Evolutionary conservation across 1,284 basidiomycete genomes (phyloP), one percentile per base, ranked within the genome.

Genomic region (Leccinum cinnamomeum): DNA sequence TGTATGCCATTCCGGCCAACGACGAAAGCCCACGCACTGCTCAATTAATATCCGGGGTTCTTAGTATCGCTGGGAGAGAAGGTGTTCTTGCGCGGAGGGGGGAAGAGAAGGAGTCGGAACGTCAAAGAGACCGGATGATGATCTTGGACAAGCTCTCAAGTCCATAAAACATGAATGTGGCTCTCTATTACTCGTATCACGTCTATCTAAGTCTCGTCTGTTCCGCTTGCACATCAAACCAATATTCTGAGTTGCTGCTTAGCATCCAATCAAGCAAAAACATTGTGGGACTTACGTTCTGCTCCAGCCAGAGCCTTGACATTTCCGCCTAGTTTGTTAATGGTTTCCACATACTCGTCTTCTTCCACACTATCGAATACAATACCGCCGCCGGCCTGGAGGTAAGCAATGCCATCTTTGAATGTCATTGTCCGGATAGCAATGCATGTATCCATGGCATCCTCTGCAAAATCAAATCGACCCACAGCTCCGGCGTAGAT

Each of bases 341-440:
- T 82, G 25, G 96, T 99, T 78, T 99, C 97, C 4, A 91, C 76
- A 71, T 96, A 98, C 76, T 99, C 97, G 51, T 98, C 97, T 74
- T 98, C 93, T 76, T 99, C 97, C 10, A 95, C 89, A 70, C 94
- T 97, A 77, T 99, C 97, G 68, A 90, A 96, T 3, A 99, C 97
- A 69, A 99, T 98, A 3, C 97, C 97, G 53, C 97, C 97, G 3
- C 96, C 95, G 51, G 97, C 96, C 77, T 98, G 97, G 56, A 99
- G 79, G 76, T 98, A 99, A 8, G 90, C 95, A 18, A 88, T 81
- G 1, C 95, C 95, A 69, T 97, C 87, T 78, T 97, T 98, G 82
- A 98, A 98, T 2, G 90, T 87, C 95, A 99, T 99, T 2, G 97
- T 99, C 50, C 97, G 86, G 72, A 99, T 99, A 7, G 97, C 97